phyloP scores from a whole-genome alignment of 352 stramenopile genomes.

The Vaucheria bursata region DNA sequence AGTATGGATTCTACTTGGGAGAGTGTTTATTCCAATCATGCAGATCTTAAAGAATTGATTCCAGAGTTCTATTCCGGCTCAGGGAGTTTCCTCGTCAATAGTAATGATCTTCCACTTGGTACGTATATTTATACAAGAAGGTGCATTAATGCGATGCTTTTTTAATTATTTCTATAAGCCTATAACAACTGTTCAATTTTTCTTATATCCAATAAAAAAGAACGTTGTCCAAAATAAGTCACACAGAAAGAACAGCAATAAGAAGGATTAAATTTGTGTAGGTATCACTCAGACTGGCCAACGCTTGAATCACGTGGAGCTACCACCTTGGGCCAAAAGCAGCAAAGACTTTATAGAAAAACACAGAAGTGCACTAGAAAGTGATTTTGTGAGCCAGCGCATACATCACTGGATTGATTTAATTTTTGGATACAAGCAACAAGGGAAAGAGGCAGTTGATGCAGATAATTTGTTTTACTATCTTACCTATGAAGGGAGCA shows the following conservation, averaged over 20 bases:
- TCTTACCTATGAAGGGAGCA: constrained; percentile 81
- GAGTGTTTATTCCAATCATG: constrained; percentile 61
- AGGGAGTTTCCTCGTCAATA: constrained; percentile 68
- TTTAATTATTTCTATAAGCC: too few relatives aligned
- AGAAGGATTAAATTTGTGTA: neutral
- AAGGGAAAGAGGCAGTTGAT: constrained; percentile 79
- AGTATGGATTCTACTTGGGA: constrained; percentile 57
- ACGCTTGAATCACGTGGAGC: constrained; percentile 79
- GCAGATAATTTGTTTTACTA: constrained; percentile 95
- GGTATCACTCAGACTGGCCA: constrained; percentile 51
- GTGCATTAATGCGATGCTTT: too few relatives aligned
- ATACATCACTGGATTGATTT: constrained; percentile 90
- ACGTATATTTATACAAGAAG: too few relatives aligned
- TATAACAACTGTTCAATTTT: too few relatives aligned
- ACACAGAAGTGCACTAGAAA: constrained; percentile 89
- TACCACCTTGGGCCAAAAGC: constrained; percentile 86
- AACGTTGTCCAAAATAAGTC: neutral
- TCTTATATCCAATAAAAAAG: too few relatives aligned
- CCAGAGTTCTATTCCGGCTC: constrained; percentile 67
- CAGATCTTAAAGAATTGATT: constrained; percentile 71
- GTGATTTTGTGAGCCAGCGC: constrained; percentile 76
- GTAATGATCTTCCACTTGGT: constrained; percentile 64
- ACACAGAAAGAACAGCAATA: neutral
- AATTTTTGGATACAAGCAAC: constrained; percentile 68
- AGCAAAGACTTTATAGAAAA: constrained; percentile 84